phyloP scores from a whole-genome alignment of 1,284 basidiomycete genomes.

The Microbotryum saponariae region DNA sequence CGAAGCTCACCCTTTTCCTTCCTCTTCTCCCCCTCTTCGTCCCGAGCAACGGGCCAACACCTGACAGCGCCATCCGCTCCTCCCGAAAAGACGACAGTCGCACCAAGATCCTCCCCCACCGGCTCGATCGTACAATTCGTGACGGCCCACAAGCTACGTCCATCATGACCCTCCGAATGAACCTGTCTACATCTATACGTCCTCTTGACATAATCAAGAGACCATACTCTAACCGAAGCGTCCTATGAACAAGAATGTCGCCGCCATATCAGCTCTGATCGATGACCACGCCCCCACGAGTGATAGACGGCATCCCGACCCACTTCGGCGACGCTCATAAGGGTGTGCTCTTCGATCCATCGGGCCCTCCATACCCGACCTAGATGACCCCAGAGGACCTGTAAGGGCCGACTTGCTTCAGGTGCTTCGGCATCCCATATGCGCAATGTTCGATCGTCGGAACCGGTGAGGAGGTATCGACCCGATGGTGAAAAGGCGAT shows the following conservation, averaged over 20 bases:
- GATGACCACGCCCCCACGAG: no score
- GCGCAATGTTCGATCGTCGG: slow-evolving; percentile 2
- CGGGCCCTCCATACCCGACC: neutral
- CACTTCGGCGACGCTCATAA: slow-evolving; percentile 1
- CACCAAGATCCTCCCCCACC: neutral
- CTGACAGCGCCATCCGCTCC: slow-evolving; percentile 2
- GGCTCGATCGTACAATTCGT: neutral
- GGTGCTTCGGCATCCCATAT: neutral
- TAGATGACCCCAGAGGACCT: slow-evolving; percentile 1
- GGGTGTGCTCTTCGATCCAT: neutral
- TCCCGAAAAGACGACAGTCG: neutral
- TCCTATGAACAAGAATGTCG: no score
- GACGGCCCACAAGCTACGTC: slow-evolving; percentile 3
- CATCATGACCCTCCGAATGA: neutral
- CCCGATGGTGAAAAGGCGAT: neutral
- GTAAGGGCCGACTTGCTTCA: neutral
- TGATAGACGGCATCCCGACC: neutral
- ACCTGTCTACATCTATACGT: neutral
- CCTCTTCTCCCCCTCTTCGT: neutral
- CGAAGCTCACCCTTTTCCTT: no score
- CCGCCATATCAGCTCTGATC: no score
- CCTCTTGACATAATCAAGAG: no score
- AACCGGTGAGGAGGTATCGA: neutral
- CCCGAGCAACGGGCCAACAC: neutral
- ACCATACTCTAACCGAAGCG: neutral